These are phyloP conservation scores for Neurospora terricola DNA, from an alignment of 495 filamentous ascomycete species.

Conservation along the genomic window DNA sequence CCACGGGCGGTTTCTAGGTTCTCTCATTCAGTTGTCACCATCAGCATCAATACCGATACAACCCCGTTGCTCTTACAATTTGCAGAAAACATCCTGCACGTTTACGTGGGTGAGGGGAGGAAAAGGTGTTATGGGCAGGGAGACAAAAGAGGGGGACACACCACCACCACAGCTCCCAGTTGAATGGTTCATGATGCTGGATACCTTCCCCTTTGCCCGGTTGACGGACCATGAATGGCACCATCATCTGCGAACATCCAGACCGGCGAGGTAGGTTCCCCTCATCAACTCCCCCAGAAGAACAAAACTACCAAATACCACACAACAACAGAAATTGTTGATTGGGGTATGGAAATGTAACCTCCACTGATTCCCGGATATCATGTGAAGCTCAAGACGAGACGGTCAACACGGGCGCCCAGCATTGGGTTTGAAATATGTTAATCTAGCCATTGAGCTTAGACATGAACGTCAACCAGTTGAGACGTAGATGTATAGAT, in stretches of 20 bases:
- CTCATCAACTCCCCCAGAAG: neutral
- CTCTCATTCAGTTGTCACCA: neutral
- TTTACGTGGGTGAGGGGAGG: neutral
- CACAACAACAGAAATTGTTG: neutral
- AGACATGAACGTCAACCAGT: constrained; percentile 29
- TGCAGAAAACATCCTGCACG: neutral
- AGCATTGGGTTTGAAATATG: constrained; percentile 32
- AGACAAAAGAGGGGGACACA: neutral
- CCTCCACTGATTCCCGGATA: constrained; percentile 41
- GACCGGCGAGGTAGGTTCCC: neutral
- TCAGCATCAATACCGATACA: neutral
- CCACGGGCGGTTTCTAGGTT: neutral
- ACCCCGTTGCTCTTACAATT: neutral
- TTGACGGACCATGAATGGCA: neutral
- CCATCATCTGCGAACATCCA: neutral
- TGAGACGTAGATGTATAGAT: neutral
- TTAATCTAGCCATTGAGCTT: constrained; percentile 32
- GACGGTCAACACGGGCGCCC: constrained; percentile 37
- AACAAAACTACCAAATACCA: neutral
- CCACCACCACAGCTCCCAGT: neutral
- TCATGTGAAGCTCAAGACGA: constrained; percentile 36
- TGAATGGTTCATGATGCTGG: neutral
- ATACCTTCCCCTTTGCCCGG: neutral
- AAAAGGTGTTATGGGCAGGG: neutral
- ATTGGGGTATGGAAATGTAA: constrained; percentile 21